A percentile compares a stretch with the other conserved stretches of the same genome.
phyloP scores from a whole-genome alignment of 2,329 filamentous ascomycete genomes.

The Cylindrodendrum hubeiense region DNA sequence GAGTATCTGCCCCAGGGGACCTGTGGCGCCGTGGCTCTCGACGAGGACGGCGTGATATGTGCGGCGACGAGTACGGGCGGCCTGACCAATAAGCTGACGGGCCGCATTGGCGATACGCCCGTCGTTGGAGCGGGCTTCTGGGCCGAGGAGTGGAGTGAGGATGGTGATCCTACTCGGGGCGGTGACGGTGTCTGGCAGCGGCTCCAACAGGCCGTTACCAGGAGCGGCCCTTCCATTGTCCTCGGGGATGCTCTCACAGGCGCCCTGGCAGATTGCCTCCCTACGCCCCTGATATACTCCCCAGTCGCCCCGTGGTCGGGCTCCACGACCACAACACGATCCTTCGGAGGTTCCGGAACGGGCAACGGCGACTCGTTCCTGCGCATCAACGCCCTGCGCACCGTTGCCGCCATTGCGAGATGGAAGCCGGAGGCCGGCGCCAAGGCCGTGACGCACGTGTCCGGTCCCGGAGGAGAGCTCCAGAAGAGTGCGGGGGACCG shows the following conservation, averaged over 20 bases:
- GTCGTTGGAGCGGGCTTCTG: constrained; percentile 88
- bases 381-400: constrained; percentile 77
- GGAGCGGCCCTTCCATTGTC: constrained; percentile 26
- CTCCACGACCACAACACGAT: constrained; percentile 44
- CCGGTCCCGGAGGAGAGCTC: constrained; percentile 79
- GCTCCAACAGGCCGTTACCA: constrained; percentile 24
- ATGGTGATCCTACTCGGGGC: constrained; percentile 48
- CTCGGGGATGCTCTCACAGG: constrained; percentile 56
- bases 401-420: constrained; percentile 78
- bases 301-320: constrained; percentile 39
- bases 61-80: constrained; percentile 79
- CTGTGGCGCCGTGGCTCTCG: constrained; percentile 84
- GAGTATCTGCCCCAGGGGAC: constrained; percentile 87
- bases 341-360: constrained; percentile 78
- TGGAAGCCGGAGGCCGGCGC: constrained; percentile 68
- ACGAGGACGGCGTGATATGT: constrained; percentile 80
- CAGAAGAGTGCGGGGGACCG: constrained; percentile 79
- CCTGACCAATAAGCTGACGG: constrained; percentile 89
- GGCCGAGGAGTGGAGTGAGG: constrained; percentile 84
- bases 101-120: constrained; percentile 88
- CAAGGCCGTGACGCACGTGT: constrained; percentile 72
- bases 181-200: constrained; percentile 25
- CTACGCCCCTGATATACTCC: constrained; percentile 58
- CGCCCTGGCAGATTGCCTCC: constrained; percentile 71
- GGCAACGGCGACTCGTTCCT: constrained; percentile 93